These are phyloP conservation scores for Trypanosoma mega DNA, from an alignment of 208 protist genomes.

Conservation along the genomic window DNA sequence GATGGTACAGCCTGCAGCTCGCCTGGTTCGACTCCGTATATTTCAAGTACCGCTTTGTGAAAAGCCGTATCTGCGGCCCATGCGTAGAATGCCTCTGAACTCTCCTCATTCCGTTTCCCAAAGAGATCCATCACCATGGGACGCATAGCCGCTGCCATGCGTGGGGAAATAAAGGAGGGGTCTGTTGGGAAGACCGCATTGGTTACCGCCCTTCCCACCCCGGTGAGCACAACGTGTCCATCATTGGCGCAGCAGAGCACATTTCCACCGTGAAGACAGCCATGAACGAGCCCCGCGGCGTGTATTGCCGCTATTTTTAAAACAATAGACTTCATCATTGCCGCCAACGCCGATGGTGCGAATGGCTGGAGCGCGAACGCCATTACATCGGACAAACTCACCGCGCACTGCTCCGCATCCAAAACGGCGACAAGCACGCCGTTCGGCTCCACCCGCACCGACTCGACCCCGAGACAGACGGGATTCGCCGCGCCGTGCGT, in stretches of 20 bases:
- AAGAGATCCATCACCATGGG: slow-evolving; percentile 20
- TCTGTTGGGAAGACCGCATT: slow-evolving; percentile 39
- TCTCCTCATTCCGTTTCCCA: not conserved
- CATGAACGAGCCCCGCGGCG: slow-evolving; percentile 60
- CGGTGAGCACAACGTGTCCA: slow-evolving; percentile 58
- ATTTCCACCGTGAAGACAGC: slow-evolving; percentile 76
- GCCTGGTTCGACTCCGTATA: slow-evolving; percentile 8
- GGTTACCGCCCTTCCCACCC: slow-evolving; percentile 54
- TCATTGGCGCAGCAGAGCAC: slow-evolving; percentile 67
- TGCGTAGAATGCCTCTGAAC: not conserved
- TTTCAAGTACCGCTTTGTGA: slow-evolving; percentile 15
- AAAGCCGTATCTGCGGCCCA: slow-evolving; percentile 15
- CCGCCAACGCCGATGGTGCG: slow-evolving; percentile 34
- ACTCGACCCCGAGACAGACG: slow-evolving; percentile 48
- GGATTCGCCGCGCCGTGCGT: no score
- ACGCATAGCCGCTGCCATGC: slow-evolving; percentile 26
- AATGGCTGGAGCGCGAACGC: slow-evolving; percentile 38
- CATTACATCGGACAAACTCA: slow-evolving; percentile 65
- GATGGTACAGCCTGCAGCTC: slow-evolving; percentile 15
- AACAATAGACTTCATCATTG: slow-evolving; percentile 53
- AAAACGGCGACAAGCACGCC: slow-evolving; percentile 65
- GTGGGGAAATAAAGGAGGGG: slow-evolving; percentile 43
- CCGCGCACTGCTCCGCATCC: slow-evolving; percentile 50
- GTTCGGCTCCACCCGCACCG: slow-evolving; percentile 54
- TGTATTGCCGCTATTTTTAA: slow-evolving; percentile 51